Evolutionary conservation across 2,329 filamentous ascomycete species (phyloP).

Genomic region (Fusarium succisae): DNA sequence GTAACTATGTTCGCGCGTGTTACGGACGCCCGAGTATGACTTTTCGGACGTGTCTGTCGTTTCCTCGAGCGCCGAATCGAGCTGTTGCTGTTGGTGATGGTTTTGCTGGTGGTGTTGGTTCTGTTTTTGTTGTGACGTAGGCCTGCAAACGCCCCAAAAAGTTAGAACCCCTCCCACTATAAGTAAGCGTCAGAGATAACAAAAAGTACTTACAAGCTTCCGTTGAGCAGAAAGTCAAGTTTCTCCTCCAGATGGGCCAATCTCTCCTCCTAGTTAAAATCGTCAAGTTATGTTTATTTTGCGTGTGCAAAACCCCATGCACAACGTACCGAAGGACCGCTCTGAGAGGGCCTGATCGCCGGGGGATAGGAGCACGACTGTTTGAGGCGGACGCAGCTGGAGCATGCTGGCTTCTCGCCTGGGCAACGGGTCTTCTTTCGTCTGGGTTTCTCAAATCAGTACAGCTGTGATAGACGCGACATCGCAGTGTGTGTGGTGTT

Average conservation of each 20-base stretch:
- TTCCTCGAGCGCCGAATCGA: constrained; percentile 46
- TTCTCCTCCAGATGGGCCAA: constrained; percentile 62
- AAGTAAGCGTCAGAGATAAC: constrained; percentile 5
- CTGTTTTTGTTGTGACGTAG: constrained; percentile 32
- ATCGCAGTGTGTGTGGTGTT: background rate
- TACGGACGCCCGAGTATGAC: constrained; percentile 47
- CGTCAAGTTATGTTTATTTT: constrained; percentile 27
- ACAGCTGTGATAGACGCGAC: background rate
- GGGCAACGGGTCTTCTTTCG: constrained; percentile 63
- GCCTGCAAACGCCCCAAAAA: constrained; percentile 37
- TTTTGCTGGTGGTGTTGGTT: constrained; percentile 5
- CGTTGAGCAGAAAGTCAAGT: constrained; percentile 59
- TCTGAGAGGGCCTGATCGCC: constrained; percentile 49
- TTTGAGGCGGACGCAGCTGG: constrained; percentile 59
- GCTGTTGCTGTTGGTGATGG: constrained; percentile 16
- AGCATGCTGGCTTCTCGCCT: constrained; percentile 61
- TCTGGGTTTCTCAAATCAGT: constrained; percentile 34
- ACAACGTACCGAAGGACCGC: constrained; percentile 55
- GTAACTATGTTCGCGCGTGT: constrained; percentile 35
- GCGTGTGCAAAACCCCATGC: constrained; percentile 7
- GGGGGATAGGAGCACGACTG: constrained; percentile 58
- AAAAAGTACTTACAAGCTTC: constrained; percentile 45
- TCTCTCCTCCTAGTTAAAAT: constrained; percentile 56
- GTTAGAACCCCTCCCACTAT: constrained; percentile 42
- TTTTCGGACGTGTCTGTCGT: constrained; percentile 46